Conservation (phyloP, 2,329 filamentous ascomycete species). For the Didymella exigua region DNA sequence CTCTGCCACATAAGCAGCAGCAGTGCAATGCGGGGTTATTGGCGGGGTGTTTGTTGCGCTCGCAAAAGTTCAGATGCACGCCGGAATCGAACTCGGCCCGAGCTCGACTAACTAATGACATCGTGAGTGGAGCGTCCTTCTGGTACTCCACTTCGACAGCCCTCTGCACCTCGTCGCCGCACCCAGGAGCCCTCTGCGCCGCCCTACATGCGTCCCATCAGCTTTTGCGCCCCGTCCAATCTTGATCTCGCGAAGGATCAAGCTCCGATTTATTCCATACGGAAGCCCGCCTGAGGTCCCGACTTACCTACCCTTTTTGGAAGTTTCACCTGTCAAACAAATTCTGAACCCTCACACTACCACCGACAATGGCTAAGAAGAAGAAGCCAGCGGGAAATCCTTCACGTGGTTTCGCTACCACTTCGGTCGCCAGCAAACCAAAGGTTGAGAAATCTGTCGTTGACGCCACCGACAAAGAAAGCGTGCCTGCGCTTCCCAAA, state of each 20-base stretch:
- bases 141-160: slow-evolving; percentile 19
- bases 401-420: slow-evolving; percentile 90
- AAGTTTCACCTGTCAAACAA: slow-evolving; percentile 15
- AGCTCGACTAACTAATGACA: slow-evolving; percentile 27
- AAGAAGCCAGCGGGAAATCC: slow-evolving; percentile 89
- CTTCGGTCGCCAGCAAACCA: slow-evolving; percentile 82
- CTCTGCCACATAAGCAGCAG: slow-evolving; percentile 37
- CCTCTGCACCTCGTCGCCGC: slow-evolving; percentile 18
- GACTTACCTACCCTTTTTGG: slow-evolving; percentile 21
- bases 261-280: slow-evolving; percentile 46
- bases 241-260: slow-evolving; percentile 45
- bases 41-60: slow-evolving; percentile 31
- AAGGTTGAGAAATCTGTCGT: slow-evolving; percentile 53
- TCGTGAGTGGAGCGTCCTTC: slow-evolving; percentile 27
- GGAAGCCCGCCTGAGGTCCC: slow-evolving; percentile 28
- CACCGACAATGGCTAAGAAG: slow-evolving; percentile 78
- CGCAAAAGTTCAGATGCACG: slow-evolving; percentile 26
- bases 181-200: slow-evolving; percentile 25
- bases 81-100: slow-evolving; percentile 16
- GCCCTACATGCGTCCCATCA: slow-evolving; percentile 43
- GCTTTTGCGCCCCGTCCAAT: slow-evolving; percentile 31
- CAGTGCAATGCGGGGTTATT: slow-evolving; percentile 29
- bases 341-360: slow-evolving; percentile 6
- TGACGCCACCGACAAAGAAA: slow-evolving; percentile 26
- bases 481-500: slow-evolving; percentile 18